Base-by-base conservation (phyloP, 345 rosid genomes). In the Salix purpurea region DNA sequence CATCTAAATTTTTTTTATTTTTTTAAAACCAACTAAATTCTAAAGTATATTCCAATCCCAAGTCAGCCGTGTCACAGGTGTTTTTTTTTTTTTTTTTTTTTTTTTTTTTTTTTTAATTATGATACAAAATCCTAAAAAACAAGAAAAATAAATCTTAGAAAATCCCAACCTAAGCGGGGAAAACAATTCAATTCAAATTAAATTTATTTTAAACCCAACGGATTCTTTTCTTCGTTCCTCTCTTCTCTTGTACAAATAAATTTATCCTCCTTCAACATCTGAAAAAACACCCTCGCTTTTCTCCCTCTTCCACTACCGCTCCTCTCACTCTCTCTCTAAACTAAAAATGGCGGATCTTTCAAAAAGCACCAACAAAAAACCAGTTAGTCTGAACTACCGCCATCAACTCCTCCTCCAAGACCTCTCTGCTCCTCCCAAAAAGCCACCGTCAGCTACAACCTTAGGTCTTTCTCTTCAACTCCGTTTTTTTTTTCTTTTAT, bases 371-470 rank as follows among this genome's bases (percentile, higher is more conserved):
- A 80, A 56, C 62, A 56, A 90, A 81, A 89, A 88, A 67, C 94
- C 98, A 16, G 80, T 80, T 73, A 93, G 97, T 83, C 84, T 96
- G 58, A 96, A 96, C 88, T 94, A 92, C 73, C 85, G 92, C 67
- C 94, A 92, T 77, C 89, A 91, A 67, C 97, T 93, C 67, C 77
- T 91, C 65, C 96, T 93, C 36, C 92, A 91, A 78, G 94, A 86
- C 81, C 87, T 88, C 21, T 87, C 92, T 37, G 87, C 92, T 72
- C 89, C 92, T 77, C 88, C 92, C 15, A 89, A 82, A 68, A 37
- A 80, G 32, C 78, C 40, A 73, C 88, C 65, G 77, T 74, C 37
- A 70, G 91, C 86, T 73, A 42, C 62, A 7, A 28, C 30, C 16
- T 21, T 15, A 39, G 39, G 46, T 71, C 65, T 52, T 42, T n/a